Base-by-base conservation (phyloP, 768 basidiomycete species). In the Favolaschia claudopus region DNA sequence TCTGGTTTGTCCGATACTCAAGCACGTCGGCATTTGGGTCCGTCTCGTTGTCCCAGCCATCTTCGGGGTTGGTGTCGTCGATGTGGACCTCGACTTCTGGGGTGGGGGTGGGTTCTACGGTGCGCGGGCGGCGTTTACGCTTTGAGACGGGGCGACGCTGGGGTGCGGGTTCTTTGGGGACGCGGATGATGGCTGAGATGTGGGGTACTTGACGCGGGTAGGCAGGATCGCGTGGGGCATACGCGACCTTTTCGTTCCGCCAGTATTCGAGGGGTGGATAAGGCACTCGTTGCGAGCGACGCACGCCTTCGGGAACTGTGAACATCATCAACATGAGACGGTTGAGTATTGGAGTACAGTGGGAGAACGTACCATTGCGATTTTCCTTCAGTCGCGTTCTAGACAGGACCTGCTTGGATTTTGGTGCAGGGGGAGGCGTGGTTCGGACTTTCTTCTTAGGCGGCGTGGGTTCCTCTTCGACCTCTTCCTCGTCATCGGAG, bases 21-120 rank as follows among this genome's bases (percentile, higher is more conserved):
- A 89, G 71, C 0, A 97, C 90, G 6, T 84, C 73, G 14, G 89
- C 89, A 29, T 82, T 76, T 1, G 88, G 77, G 2, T 82, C 69
- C 7, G 96, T 98, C n/a, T 88, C 74, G 37, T 88, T 86, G 69
- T 97, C 95, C 94, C 95, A 96, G 7, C 93, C 94, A 60, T 88
- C 86, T 65, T 90, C 89, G 2, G 85, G 85, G 48, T 82, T 76
- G 15, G 60, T 69, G 2, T 72, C 67, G 3, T 63, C 58, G n/a
- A 64, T 29, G 44, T 46, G 5, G 33, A 64, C 34, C 37, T 52
- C 40, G 31, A 27, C 28, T 8, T 53, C 42, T 12, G 48, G 28
- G 1, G 28, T 25, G 7, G 49, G 17, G 39, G 28, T n/a, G n/a
- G n/a, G n/a, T n/a, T n/a, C n/a, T n/a, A n/a, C n/a, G n/a, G 53